A percentile compares a stretch with the other conserved stretches of the same genome.
These are phyloP conservation scores for Clonostachys rhizophaga DNA, from an alignment of 2,329 filamentous ascomycete species.

Conservation along the genomic window DNA sequence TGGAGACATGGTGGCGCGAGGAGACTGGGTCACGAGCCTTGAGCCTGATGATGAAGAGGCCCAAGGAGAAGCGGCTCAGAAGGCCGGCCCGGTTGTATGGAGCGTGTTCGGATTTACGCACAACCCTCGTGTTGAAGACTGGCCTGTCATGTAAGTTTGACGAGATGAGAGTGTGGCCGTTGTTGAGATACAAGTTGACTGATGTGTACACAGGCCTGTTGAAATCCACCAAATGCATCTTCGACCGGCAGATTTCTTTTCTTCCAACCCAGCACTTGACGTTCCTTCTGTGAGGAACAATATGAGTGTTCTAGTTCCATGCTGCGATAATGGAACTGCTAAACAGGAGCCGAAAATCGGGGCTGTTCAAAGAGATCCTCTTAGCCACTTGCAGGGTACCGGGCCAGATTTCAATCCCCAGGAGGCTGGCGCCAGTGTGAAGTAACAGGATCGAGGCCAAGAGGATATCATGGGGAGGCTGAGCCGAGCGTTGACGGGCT, in stretches of 20 bases:
- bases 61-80: constrained; percentile 6
- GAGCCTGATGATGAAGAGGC: neutral
- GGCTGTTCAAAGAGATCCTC: constrained; percentile 19
- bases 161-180: too few relatives aligned
- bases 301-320: constrained; percentile 33
- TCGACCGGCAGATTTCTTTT: constrained; percentile 39
- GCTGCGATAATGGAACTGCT: constrained; percentile 12
- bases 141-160: constrained; percentile 42
- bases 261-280: constrained; percentile 37
- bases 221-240: constrained; percentile 41
- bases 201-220: constrained; percentile 28
- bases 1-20: constrained; percentile 37
- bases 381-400: constrained; percentile 23
- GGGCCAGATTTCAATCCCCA: constrained; percentile 9
- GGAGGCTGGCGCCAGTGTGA: constrained; percentile 4
- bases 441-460: constrained; percentile 3
- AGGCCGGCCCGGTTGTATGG: constrained; percentile 35
- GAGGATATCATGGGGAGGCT: constrained; percentile 1
- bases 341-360: constrained; percentile 3
- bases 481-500: constrained; percentile 1
- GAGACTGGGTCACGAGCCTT: constrained; percentile 34
- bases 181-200: constrained; percentile 1
- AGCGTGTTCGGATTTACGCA: constrained; percentile 43
- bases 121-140: constrained; percentile 42
- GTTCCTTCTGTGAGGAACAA: constrained; percentile 28